Base-by-base conservation (phyloP, 2,329 filamentous ascomycete genomes). In the Aquanectria penicillioides region DNA sequence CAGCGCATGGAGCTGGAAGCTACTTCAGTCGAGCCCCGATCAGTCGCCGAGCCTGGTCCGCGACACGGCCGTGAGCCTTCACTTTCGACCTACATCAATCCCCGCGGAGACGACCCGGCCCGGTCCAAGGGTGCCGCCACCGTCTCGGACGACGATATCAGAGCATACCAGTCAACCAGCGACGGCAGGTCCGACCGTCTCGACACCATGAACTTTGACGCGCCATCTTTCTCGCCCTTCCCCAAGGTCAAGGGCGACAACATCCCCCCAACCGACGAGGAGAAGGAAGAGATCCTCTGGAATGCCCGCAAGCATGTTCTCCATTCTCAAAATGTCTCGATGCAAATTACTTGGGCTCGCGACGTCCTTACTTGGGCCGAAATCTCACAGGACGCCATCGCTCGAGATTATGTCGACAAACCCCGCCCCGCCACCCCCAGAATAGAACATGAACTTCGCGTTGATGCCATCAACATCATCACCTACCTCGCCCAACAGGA, bases 271-370 rank as follows among this genome's bases (percentile, higher is more conserved):
- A 94, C 92, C 56, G 93, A 98, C 76, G 94, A 97, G 67, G 93
- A 97, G 73, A 94, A 96, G 77, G 95, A 97, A 76, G 88, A 90
- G 25, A 93, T 93, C 44, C 79, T 99, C 50, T 95, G 96, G 80
- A 90, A 89, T 73, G 93, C 93, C 28, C 88, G 94, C 54, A 80
- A 91, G 61, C 86, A 91, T 58, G 94, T 98, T 29, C 83, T 99
- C 63, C 92, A 93, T 72, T 97, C 93, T 41, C 96, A 96, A 71
- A 94, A 99, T 74, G 93, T 96, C 44, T 90, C 96, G 68, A 96
- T 97, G 88, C 95, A 99, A 80, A 85, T 99, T 70, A 92, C 92
- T 60, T 99, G 95, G 95, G 94, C 95, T 34, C 91, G 96, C 72
- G 95, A 98, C 77, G 90, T 93, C 38, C 83, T 99, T 58, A 87